A percentile compares a stretch with the other conserved stretches of the same genome.
phyloP scores from a whole-genome alignment of 768 basidiomycete species.

The Sporobolomyces pararoseus region DNA sequence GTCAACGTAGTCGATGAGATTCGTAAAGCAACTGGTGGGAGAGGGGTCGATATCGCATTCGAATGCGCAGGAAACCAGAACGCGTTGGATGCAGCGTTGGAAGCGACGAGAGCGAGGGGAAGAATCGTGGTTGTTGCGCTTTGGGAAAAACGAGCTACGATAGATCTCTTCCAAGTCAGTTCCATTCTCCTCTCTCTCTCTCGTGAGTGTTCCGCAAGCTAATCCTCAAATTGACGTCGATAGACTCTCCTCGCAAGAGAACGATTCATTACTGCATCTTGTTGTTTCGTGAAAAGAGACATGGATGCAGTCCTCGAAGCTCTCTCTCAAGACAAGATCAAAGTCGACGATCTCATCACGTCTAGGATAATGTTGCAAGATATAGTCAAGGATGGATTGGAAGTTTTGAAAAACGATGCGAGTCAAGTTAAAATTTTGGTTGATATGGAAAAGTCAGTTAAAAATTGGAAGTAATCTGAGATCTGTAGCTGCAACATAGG shows the following conservation, averaged over 20 bases:
- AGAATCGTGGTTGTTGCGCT: slow-evolving; percentile 54
- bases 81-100: slow-evolving; percentile 52
- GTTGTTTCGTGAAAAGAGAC: slow-evolving; percentile 51
- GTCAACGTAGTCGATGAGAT: slow-evolving; percentile 48
- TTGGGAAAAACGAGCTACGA: slow-evolving; percentile 51
- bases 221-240: not conserved
- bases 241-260: slow-evolving; percentile 53
- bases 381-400: slow-evolving; percentile 54
- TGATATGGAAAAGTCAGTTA: slow-evolving; percentile 2
- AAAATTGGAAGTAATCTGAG: not conserved
- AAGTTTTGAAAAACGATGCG: slow-evolving; percentile 52
- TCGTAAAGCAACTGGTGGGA: slow-evolving; percentile 45
- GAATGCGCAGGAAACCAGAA: slow-evolving; percentile 56
- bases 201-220: not conserved
- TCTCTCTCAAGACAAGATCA: slow-evolving; percentile 52
- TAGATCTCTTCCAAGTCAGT: slow-evolving; percentile 47
- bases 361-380: slow-evolving; percentile 53
- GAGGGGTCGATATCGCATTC: slow-evolving; percentile 55
- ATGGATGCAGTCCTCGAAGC: slow-evolving; percentile 53
- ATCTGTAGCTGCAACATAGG: not conserved
- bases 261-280: slow-evolving; percentile 52
- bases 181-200: not conserved
- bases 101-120: slow-evolving; percentile 52
- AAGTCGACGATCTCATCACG: slow-evolving; percentile 54
- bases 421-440: slow-evolving; percentile 54